Evolutionary conservation across 2,329 filamentous ascomycete genomes (phyloP).

Genomic region (Aureobasidium namibiae): DNA sequence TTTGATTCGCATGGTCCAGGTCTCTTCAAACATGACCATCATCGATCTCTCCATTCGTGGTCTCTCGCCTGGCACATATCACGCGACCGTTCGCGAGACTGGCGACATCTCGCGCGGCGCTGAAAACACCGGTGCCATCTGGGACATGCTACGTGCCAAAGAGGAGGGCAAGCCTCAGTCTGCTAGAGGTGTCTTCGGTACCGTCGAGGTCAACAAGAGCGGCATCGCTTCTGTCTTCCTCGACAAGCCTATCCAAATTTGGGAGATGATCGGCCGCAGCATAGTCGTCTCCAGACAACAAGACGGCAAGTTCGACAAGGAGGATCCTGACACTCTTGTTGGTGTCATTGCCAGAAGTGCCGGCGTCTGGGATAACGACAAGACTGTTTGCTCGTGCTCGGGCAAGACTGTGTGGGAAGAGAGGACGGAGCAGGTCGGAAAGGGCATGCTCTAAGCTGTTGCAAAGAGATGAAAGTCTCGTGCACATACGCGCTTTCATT

Average conservation of each 20-base stretch:
- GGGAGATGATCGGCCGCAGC: slow-evolving; percentile 92
- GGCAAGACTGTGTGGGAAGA: slow-evolving; percentile 99
- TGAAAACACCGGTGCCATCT: slow-evolving; percentile 74
- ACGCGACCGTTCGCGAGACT: slow-evolving; percentile 73
- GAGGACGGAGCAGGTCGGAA: slow-evolving; percentile 76
- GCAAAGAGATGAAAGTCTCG: not conserved
- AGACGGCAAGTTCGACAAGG: slow-evolving; percentile 49
- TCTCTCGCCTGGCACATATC: slow-evolving; percentile 70
- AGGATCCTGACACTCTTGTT: slow-evolving; percentile 78
- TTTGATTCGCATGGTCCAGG: slow-evolving; percentile 87
- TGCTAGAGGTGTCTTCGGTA: slow-evolving; percentile 60
- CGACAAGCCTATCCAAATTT: slow-evolving; percentile 75
- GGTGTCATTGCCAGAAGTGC: slow-evolving; percentile 93
- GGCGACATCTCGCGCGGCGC: slow-evolving; percentile 82
- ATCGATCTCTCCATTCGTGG: slow-evolving; percentile 83
- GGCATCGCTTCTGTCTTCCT: slow-evolving; percentile 74
- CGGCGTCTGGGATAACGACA: slow-evolving; percentile 98
- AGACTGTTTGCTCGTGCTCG: slow-evolving; percentile 95
- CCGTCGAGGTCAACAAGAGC: slow-evolving; percentile 63
- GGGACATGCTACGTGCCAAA: slow-evolving; percentile 49
- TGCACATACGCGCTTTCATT: not conserved
- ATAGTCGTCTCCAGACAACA: slow-evolving; percentile 72
- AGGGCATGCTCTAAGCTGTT: slow-evolving; percentile 72
- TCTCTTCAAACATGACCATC: slow-evolving; percentile 67
- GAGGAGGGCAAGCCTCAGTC: slow-evolving; percentile 33